Percentiles rank a stretch among this genome's conserved stretches.
phyloP scores from a whole-genome alignment of 768 basidiomycete genomes.

The Lactifluus piperatus region DNA sequence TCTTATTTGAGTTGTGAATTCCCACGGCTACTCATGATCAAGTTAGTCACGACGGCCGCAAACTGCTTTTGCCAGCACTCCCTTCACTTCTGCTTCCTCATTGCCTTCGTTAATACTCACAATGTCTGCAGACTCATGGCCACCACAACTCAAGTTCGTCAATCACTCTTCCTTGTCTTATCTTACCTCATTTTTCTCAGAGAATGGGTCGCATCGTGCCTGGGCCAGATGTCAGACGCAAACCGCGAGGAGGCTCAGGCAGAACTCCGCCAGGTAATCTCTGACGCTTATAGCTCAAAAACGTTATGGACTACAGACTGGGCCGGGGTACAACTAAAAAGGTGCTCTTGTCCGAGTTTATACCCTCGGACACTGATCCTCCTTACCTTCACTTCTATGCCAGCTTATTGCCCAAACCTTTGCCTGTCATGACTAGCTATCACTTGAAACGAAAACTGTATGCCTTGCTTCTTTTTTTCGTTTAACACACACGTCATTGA shows the following conservation, averaged over 20 bases:
- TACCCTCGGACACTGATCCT: neutral
- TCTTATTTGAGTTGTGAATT: neutral
- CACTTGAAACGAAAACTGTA: constrained; percentile 67
- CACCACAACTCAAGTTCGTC: constrained; percentile 65
- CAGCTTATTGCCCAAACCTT: constrained; percentile 55
- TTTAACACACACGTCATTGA: neutral
- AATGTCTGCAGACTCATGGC: constrained; percentile 78
- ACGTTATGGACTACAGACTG: constrained; percentile 93
- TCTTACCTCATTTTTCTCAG: constrained; percentile 35
- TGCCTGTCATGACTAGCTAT: constrained; percentile 32
- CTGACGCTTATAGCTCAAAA: constrained; percentile 79
- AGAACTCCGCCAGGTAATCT: constrained; percentile 95
- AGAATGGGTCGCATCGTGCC: constrained; percentile 91
- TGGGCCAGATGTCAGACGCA: constrained; percentile 82
- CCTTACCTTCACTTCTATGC: constrained; percentile 1
- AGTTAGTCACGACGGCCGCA: neutral
- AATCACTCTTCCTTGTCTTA: neutral
- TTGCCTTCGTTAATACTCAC: neutral
- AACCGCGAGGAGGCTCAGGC: constrained; percentile 85
- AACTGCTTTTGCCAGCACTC: neutral
- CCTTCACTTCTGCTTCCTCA: neutral
- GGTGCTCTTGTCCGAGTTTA: constrained; percentile 38
- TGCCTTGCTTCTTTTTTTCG: constrained; percentile 14
- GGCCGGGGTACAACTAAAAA: constrained; percentile 78
- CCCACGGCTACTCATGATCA: constrained; percentile 8